Conservation (phyloP, 2,329 filamentous ascomycete species). For the Fusarium poae region DNA sequence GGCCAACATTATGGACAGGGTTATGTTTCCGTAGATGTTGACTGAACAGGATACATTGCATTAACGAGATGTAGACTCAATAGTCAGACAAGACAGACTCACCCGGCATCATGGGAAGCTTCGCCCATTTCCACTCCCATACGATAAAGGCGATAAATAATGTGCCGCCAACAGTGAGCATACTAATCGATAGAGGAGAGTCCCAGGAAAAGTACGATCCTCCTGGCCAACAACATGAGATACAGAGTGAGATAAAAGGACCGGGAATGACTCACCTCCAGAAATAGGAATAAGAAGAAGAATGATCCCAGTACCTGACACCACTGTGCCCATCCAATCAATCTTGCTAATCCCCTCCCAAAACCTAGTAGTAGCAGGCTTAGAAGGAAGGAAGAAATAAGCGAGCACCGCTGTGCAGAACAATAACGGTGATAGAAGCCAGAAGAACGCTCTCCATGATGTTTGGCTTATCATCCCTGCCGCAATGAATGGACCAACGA, state of each 20-base stretch:
- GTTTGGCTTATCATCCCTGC: neutral
- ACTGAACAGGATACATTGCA: neutral
- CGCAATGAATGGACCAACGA: neutral
- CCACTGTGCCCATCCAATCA: neutral
- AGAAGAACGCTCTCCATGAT: neutral
- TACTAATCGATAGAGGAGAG: neutral
- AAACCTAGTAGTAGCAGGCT: neutral
- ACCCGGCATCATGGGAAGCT: slow-evolving; percentile 22
- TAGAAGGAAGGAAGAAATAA: neutral
- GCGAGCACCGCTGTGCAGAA: accelerated
- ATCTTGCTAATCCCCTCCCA: neutral
- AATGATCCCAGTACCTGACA: neutral
- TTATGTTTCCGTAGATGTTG: neutral
- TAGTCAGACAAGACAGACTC: neutral
- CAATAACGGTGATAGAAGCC: neutral
- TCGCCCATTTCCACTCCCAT: slow-evolving; percentile 24
- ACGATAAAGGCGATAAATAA: neutral
- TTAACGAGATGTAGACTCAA: neutral
- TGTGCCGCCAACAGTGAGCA: neutral
- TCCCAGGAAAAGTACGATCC: slow-evolving; percentile 15
- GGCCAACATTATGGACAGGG: neutral
- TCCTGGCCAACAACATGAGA: accelerated
- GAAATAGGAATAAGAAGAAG: slow-evolving; percentile 4
- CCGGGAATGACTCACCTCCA: neutral
- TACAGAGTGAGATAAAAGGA: accelerated